Conservation (phyloP, 257 asterid species). For the Rehmannia glutinosa region DNA sequence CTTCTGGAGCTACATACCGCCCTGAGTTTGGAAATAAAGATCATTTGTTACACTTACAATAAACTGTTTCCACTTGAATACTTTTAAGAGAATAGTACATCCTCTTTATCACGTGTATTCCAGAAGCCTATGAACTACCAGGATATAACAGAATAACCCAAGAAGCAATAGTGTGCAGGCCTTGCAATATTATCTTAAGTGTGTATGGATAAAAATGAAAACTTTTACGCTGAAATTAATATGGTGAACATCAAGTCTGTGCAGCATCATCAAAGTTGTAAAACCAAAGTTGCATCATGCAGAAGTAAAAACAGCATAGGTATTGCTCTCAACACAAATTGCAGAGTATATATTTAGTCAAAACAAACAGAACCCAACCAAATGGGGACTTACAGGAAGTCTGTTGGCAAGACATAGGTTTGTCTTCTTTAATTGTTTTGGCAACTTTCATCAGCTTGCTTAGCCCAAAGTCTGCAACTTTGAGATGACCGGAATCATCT, state of each 20-base stretch:
- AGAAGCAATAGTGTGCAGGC: background rate
- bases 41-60: constrained; percentile 9
- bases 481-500: constrained; percentile 88
- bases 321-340: background rate
- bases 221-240: background rate
- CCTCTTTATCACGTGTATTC: background rate
- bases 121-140: constrained; percentile 4
- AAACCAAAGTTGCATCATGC: background rate
- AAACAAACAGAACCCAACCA: background rate
- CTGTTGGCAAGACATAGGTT: constrained; percentile 41
- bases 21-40: constrained; percentile 36
- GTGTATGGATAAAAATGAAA: background rate
- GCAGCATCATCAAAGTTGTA: constrained; percentile 10
- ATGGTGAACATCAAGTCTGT: background rate
- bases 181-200: background rate
- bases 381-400: constrained; percentile 55
- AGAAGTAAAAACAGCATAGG: background rate
- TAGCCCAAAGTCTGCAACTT: constrained; percentile 90
- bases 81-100: constrained; percentile 2
- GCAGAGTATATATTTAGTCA: background rate
- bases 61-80: constrained; percentile 6
- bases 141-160: constrained; percentile 6
- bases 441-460: constrained; percentile 68
- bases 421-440: constrained; percentile 60
- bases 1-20: constrained; percentile 90